Evolutionary conservation across 495 filamentous ascomycete species (phyloP), one percentile per base, ranked within the genome.

Genomic region (Pseudomonodictys pantanalensis): DNA sequence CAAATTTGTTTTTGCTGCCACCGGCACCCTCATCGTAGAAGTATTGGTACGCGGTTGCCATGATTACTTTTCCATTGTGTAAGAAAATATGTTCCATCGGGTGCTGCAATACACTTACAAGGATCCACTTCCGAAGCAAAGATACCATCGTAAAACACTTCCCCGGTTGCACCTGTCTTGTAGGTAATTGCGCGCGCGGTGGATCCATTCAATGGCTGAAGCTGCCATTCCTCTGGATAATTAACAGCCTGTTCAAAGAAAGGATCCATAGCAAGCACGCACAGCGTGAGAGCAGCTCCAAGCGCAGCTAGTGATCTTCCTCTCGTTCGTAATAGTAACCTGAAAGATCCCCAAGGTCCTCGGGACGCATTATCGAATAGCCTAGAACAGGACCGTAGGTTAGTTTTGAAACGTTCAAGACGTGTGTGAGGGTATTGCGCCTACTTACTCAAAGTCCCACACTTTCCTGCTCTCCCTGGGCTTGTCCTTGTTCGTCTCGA

Each of bases 291-390:
- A 15, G 25, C 25, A 5, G 53, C 53, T 5, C 53, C 53, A 11
- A 48, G n/a, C 3, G 53, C n/a, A n/a, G 53, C 42, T 4, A 57
- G 18, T 2, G 53, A 5, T 3, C 4, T 41, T 3, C 38, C 38
- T 41, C 12, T 41, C 3, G 38, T 52, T 4, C 29, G 49, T 4
- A 60, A 3, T 4, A 60, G 24, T 24, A 60, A 24, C 3, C 44
- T 7, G 4, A 60, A 30, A 28, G 57, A 60, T 2, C 51, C 57
- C 57, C 47, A 60, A 3, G 49, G 47, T 8, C 57, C 57, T 26
- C 57, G 17, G 4, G 47, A 30, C 2, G 47, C 47, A 20, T 50
- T 50, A 18, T 50, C 47, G n/a, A 50, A 50, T 10, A 43, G 7
- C 38, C 32, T 35, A 35, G 32, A 35, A 35, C 15, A 35, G 15